Conservation (phyloP, 1,284 basidiomycete species). For the Rhodofomes roseus region DNA sequence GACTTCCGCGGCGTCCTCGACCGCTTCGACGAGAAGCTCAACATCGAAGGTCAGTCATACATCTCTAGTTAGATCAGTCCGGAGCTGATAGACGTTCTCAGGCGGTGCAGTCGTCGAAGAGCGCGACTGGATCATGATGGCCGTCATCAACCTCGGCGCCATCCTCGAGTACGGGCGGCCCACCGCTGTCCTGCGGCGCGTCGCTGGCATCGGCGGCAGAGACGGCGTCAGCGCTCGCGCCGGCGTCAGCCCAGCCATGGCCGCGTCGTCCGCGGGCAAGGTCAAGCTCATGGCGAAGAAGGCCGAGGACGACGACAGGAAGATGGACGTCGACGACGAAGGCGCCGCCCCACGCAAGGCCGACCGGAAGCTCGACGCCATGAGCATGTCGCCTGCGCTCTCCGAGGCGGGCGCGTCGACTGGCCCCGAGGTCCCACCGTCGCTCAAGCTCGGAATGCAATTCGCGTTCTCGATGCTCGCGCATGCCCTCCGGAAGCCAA, state of each 20-base stretch:
- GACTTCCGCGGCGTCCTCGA: conserved; percentile 81
- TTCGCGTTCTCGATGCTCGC: conserved; percentile 81
- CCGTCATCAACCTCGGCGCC: conserved; percentile 75
- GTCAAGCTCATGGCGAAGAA: conserved; percentile 33
- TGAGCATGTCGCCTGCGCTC: conserved; percentile 7
- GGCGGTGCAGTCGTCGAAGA: conserved; percentile 52
- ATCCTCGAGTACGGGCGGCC: conserved; percentile 88
- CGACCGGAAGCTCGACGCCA: background rate
- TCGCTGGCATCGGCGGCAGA: conserved; percentile 39
- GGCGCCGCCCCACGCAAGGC: conserved; percentile 50
- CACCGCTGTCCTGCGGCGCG: conserved; percentile 64
- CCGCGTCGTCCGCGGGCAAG: conserved; percentile 21
- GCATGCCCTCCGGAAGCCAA: conserved; percentile 66
- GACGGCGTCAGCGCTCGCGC: conserved; percentile 19
- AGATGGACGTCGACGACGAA: conserved; percentile 69
- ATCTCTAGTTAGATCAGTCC: background rate
- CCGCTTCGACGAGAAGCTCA: conserved; percentile 82
- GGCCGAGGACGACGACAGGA: conserved; percentile 45
- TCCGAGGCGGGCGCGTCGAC: conserved; percentile 13
- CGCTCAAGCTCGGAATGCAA: conserved; percentile 72
- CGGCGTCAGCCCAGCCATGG: conserved; percentile 13
- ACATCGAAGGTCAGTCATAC: conserved; percentile 56
- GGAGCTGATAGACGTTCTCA: background rate
- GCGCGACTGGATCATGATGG: conserved; percentile 97
- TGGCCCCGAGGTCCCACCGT: conserved; percentile 46